Evolutionary conservation across 2,329 filamentous ascomycete species (phyloP), one percentile per base, ranked within the genome.

Genomic region (Neofusicoccum sp.): DNA sequence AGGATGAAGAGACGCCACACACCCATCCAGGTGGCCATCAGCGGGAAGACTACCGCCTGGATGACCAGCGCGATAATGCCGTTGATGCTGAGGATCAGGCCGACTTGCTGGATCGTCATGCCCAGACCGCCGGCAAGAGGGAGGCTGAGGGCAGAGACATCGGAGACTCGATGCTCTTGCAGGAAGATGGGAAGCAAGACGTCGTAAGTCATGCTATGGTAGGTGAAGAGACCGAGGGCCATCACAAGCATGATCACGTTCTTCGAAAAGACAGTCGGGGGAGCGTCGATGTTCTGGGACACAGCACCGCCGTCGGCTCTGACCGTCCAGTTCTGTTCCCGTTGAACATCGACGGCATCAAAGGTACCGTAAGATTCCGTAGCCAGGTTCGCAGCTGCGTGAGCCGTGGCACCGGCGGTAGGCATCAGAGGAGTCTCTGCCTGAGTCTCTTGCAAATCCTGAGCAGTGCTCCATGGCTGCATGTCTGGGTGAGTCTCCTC

Each of bases 121-220:
- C 87, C 88, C 2, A 91, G 78, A 4, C 88, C 88, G 47, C 88
- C 88, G 0, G 81, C 76, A 6, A 80, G 67, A 2, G 72, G 71
- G 24, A 48, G 5, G 9, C 65, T 59, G 47, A 70, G 64, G 14
- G 69, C 64, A 20, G 70, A 63, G 75, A 74, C 61, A 31, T 71
- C 68, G 30, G 69, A 64, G 33, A 67, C 77, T 31, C 84, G 83
- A 41, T 86, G 82, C 68, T 96, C 92, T 73, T 97, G 92, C 56
- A 96, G 86, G 76, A 96, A 97, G 62, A 97, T 96, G 6, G 93
- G 93, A 58, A 96, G 81, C 0, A 97, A 83, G 71, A 96, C 90
- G 70, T 97, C 93, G 75, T 91, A 97, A 0, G 89, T 92, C 92
- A 97, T 97, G 38, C 89, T 91, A 76, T 97, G 93, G 72, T 96